Evolutionary conservation across 306 rosid species (phyloP).

Genomic region (Calophaca sinica): DNA sequence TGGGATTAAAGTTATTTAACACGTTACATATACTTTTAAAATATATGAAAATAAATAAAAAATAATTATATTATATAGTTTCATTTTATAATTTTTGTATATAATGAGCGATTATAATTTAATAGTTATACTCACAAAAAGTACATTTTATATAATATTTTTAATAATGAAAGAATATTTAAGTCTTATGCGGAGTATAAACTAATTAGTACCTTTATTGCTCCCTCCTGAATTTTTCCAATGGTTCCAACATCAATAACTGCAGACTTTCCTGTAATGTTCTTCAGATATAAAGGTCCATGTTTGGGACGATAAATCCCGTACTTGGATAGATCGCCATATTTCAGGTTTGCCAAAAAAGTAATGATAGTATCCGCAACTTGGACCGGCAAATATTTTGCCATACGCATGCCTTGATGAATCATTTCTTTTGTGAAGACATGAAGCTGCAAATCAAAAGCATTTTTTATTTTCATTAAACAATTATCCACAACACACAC

Average conservation of each 20-base stretch:
- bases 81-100: too few relatives aligned
- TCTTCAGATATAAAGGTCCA: conserved; percentile 61
- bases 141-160: too few relatives aligned
- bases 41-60: too few relatives aligned
- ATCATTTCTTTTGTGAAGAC: conserved; percentile 53
- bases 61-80: too few relatives aligned
- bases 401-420: conserved; percentile 50
- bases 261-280: conserved; percentile 45
- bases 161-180: too few relatives aligned
- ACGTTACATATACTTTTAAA: too few relatives aligned
- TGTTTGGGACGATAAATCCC: conserved; percentile 51
- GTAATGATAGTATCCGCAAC: conserved; percentile 43
- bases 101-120: too few relatives aligned
- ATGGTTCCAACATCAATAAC: conserved; percentile 65
- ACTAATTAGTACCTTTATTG: conserved; percentile 50
- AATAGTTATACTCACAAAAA: too few relatives aligned
- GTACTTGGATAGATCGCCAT: conserved; percentile 51
- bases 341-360: background rate
- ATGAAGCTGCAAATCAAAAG: conserved; percentile 51
- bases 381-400: conserved; percentile 27
- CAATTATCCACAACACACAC: too few relatives aligned
- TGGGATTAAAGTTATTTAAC: background rate
- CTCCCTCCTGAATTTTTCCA: conserved; percentile 47
- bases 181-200: too few relatives aligned
- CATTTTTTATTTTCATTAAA: too few relatives aligned